A percentile compares a stretch with the other conserved stretches of the same genome.
These are phyloP conservation scores for Tylopilus felleus DNA, from an alignment of 768 basidiomycete genomes.

Conservation along the genomic window DNA sequence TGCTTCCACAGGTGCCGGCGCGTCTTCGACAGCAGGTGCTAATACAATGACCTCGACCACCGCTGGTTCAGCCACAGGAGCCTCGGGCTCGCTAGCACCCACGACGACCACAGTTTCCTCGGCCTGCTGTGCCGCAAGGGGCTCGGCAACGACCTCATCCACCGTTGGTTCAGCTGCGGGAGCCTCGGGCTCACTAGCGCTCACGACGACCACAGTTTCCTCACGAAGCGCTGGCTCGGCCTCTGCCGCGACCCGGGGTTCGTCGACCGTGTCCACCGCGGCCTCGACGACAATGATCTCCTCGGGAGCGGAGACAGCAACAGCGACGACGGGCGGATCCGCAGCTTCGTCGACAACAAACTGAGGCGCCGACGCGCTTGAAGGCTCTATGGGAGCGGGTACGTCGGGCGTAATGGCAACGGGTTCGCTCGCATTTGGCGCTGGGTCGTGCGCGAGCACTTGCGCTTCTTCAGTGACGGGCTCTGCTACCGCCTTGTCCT, in stretches of 20 bases:
- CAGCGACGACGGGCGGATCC: background rate
- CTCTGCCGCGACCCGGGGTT: background rate
- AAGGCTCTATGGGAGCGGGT: conserved; percentile 1
- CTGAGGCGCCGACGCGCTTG: conserved; percentile 8
- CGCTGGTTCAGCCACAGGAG: background rate
- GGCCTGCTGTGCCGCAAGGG: too few relatives aligned
- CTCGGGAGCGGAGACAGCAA: background rate
- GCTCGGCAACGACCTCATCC: background rate
- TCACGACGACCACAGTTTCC: background rate
- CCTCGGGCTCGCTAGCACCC: background rate
- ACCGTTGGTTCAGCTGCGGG: background rate
- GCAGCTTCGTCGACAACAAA: conserved; percentile 5
- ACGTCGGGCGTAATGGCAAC: background rate
- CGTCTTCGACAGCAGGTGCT: background rate
- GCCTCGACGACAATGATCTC: background rate
- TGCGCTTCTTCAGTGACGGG: background rate
- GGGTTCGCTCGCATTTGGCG: background rate
- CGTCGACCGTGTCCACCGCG: background rate
- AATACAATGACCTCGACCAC: background rate
- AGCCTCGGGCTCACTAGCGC: background rate
- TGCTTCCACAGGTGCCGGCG: background rate
- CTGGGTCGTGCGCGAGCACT: background rate
- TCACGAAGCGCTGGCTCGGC: background rate
- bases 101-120: background rate
- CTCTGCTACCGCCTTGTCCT: background rate